A percentile compares a stretch with the other conserved stretches of the same genome.
Evolutionary conservation across 2,329 filamentous ascomycete genomes (phyloP).

Genomic region (Coniochaeta sp.): DNA sequence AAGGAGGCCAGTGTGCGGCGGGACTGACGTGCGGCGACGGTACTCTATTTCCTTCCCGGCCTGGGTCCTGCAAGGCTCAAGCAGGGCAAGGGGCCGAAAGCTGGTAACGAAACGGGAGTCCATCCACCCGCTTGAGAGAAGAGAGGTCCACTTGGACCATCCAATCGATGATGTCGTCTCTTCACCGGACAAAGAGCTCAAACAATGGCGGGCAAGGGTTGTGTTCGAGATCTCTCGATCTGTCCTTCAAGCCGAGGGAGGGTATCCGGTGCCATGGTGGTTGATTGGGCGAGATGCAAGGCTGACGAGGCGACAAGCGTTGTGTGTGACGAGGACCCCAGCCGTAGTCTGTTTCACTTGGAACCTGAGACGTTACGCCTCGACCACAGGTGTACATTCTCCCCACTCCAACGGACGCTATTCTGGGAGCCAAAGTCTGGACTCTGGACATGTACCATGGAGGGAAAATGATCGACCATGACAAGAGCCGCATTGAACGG

Average conservation of each 20-base stretch:
- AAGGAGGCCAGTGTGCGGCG: neutral
- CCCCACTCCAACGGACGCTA: neutral
- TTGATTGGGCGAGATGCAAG: conserved; percentile 25
- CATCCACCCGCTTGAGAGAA: neutral
- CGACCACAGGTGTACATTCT: neutral
- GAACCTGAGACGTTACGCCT: conserved; percentile 34
- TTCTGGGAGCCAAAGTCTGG: neutral
- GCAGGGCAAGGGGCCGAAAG: neutral
- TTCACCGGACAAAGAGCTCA: conserved; percentile 16
- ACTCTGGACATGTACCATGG: neutral
- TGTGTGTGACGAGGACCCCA: conserved; percentile 17
- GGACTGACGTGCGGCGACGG: neutral
- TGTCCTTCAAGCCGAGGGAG: conserved; percentile 18
- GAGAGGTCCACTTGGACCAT: neutral
- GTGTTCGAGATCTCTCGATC: conserved; percentile 17
- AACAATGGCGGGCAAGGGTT: conserved; percentile 18
- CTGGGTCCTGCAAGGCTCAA: neutral
- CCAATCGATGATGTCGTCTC: neutral
- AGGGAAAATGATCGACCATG: neutral
- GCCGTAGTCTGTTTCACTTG: conserved; percentile 32
- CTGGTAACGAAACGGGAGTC: conserved; percentile 2
- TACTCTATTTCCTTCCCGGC: neutral
- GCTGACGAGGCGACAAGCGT: conserved; percentile 21
- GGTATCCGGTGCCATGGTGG: no score
- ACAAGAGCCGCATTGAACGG: neutral